These are phyloP conservation scores for Pascua sp. DNA, from an alignment of 1,284 basidiomycete species.

Conservation along the genomic window DNA sequence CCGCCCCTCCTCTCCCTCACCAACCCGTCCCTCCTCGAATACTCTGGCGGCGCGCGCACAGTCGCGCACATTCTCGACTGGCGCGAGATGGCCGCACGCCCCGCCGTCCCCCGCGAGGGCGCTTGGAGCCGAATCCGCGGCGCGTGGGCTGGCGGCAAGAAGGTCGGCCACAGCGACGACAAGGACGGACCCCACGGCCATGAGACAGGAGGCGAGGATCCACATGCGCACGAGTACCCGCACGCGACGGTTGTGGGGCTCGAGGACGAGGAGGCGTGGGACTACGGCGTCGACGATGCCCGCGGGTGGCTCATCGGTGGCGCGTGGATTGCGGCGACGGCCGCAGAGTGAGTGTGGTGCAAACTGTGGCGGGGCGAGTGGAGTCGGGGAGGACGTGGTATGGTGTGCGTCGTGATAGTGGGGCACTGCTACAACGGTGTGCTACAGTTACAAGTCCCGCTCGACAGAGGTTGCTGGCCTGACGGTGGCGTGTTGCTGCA, in stretches of 20 bases:
- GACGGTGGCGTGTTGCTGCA: too few relatives aligned
- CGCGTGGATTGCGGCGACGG: conserved; percentile 74
- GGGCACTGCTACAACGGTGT: too few relatives aligned
- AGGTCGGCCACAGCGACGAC: conserved; percentile 27
- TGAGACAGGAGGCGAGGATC: neutral
- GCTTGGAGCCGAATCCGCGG: conserved; percentile 54
- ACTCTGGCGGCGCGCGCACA: conserved; percentile 60
- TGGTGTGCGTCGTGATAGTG: too few relatives aligned
- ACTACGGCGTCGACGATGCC: conserved; percentile 61
- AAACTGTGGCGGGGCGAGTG: too few relatives aligned
- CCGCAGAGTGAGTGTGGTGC: conserved; percentile 64
- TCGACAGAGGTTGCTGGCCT: too few relatives aligned
- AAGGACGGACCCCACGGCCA: neutral
- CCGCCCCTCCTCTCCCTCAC: conserved; percentile 79
- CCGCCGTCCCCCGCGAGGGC: conserved; percentile 58
- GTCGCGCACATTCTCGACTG: conserved; percentile 76
- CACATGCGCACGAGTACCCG: neutral
- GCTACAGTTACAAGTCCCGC: too few relatives aligned
- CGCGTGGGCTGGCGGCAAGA: conserved; percentile 51
- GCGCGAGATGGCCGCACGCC: conserved; percentile 83
- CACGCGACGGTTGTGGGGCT: conserved; percentile 9
- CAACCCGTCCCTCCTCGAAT: conserved; percentile 65
- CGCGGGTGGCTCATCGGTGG: conserved; percentile 82
- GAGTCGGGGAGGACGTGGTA: too few relatives aligned
- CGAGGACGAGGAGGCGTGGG: conserved; percentile 38